Base-by-base conservation (phyloP, 1,284 basidiomycete genomes). In the Volvariella surrecta region DNA sequence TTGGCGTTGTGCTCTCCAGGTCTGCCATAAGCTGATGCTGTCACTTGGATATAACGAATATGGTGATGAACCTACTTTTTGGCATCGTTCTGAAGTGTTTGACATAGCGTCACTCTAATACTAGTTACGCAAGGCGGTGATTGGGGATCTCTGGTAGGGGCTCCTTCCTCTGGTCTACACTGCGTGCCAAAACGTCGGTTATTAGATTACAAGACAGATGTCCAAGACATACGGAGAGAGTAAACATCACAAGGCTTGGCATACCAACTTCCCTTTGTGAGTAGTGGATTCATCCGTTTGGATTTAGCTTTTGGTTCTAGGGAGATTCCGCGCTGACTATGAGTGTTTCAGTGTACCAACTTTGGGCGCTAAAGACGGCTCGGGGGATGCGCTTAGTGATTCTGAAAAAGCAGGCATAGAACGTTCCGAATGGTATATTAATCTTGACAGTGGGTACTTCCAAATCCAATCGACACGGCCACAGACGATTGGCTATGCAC, bases 121-220 rank as follows among this genome's bases (percentile, higher is more conserved):
- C n/a, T 21, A 76, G 73, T 72, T n/a, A 67, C 67, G 0, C 70
- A 77, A 56, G 75, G 71, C 17, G 74, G 75, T 3, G 75, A 77
- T 48, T 74, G 71, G 72, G 74, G 74, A 32, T 53, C 50, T 40
- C 1, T 54, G 0, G 71, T 73, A 50, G 16, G 63, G 54, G 18
- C 19, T 40, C 22, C 16, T 6, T 32, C 20, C 16, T 8, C 16
- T 39, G 10, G 15, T 32, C 10, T 7, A 2, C 37, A 21, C 16
- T 21, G n/a, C 20, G 19, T 4, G 16, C 15, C 13, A 43, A 9
- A 37, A 13, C n/a, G 15, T 17, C 9, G 30, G 15, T 13, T 2
- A 19, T 4, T 42, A 70, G 66, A 68, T 76, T 13, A 67, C 66
- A 1, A 56, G 60, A 18, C 50, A 43, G 24, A 69, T 73, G 43